phyloP scores from a whole-genome alignment of 2,329 filamentous ascomycete species.

The Cyclaneusma minus region DNA sequence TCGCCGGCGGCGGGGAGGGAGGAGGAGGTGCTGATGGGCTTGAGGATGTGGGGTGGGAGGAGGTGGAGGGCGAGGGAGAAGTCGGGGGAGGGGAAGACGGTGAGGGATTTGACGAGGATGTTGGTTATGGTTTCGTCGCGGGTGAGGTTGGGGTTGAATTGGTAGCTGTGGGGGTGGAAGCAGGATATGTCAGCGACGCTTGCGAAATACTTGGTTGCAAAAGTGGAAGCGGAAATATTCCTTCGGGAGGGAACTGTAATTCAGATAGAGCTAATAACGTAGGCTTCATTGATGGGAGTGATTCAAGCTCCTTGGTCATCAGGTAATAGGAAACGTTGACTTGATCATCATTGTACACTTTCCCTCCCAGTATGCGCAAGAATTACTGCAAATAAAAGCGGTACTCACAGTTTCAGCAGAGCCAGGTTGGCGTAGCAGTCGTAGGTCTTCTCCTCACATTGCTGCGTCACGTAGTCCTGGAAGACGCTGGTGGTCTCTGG shows the following conservation, averaged over 20 bases:
- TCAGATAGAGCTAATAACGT: constrained; percentile 65
- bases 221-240: constrained; percentile 2
- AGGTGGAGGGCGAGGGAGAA: constrained; percentile 91
- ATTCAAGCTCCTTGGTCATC: constrained; percentile 46
- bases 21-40: constrained; percentile 33
- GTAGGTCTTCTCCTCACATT: constrained; percentile 89
- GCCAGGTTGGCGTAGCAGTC: constrained; percentile 96
- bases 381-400: constrained; percentile 7
- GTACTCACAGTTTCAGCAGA: constrained; percentile 84
- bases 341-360: constrained; percentile 51
- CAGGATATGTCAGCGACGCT: constrained; percentile 7
- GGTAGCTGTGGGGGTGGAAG: constrained; percentile 50
- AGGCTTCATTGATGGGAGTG: constrained; percentile 49
- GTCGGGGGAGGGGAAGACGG: constrained; percentile 90
- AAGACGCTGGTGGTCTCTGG: constrained; percentile 88
- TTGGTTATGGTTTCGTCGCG: constrained; percentile 97
- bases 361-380: constrained; percentile 4
- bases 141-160: constrained; percentile 97
- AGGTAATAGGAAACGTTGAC: constrained; percentile 99
- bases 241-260: constrained; percentile 11
- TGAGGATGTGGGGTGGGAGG: constrained; percentile 69
- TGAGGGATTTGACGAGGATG: constrained; percentile 94
- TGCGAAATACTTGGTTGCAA: too few relatives aligned
- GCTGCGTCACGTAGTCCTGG: constrained; percentile 85
- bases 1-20: constrained; percentile 42